Evolutionary conservation across 140 eudicot species (phyloP), one percentile per base, ranked within the genome.

Genomic region (Flaveria floridana): DNA sequence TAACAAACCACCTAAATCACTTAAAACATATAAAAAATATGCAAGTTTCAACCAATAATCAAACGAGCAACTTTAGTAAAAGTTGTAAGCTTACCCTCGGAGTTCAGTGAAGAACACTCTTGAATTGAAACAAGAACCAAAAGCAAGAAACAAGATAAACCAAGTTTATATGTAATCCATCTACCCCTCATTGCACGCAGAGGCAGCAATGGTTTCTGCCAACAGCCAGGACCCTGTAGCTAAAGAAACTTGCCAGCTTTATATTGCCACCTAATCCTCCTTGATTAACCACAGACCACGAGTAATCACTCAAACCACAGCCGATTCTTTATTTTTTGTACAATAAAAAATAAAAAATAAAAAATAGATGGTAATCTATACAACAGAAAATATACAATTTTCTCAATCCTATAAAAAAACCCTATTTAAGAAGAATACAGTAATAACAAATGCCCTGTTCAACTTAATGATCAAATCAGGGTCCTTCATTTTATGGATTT

Each of bases 111-210:
- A 51, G 70, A 87, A 71, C 86, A 82, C 28, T 89, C 86, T 21
- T 74, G 89, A 84, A 80, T 59, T 62, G 78, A 65, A 74, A 67
- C 71, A 74, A 91, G 80, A 84, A 85, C 67, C 80, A 88, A 67
- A 82, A 86, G 79, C 30, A 58, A 58, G 61, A 79, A 76, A 79
- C 79, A 72, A 34, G 79, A 70, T 70, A 92, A 63, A 75, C 80
- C 21, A 79, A 82, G 73, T 78, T 78, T 78, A 82, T 25, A 58
- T 71, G 86, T 65, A 30, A 70, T 81, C 92, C 95, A 91, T 87
- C 87, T 85, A 79, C 76, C 83, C 86, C 96, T 91, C 98, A 89
- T 93, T 69, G 79, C 81, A 77, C 70, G 68, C 82, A 86, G 83
- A 83, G 96, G 87, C 89, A 85, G 87, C 80, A 59, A 50, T 57